Evolutionary conservation across 2,329 filamentous ascomycete genomes (phyloP), one percentile per base, ranked within the genome.

Genomic region (Rhytidhysteron rufulum): DNA sequence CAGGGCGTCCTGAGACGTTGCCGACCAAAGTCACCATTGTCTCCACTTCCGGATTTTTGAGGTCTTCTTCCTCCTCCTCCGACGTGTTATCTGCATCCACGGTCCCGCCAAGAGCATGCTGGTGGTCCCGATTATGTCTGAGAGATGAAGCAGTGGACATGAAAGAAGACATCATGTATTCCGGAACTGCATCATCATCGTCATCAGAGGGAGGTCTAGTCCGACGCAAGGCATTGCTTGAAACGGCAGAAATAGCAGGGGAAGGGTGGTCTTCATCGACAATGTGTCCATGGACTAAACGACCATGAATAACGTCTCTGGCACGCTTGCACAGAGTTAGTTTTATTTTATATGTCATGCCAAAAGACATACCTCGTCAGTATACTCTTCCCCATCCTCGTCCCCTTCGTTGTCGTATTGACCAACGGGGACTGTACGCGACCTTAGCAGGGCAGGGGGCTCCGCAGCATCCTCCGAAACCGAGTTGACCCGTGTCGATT

Each of bases 11-110:
- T 59, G 83, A 85, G 44, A 98, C 93, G 56, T 97, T 88, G 45
- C 93, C 93, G 11, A 98, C 93, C n/a, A 98, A 75, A 0, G 93
- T 98, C 55, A 98, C 94, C 73, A 91, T 95, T 59, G 90, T 89
- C 70, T 98, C 93, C 17, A 91, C 75, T 45, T 85, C 83, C 9
- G 85, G 81, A 51, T 91, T 82, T 54, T 85, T 80, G 38, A 91
- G 80, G n/a, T 83, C 82, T 51, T 94, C 88, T 56, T 98, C 93
- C 65, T 97, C 93, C 46, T 96, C 91, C 50, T 95, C 93, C 10
- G 87, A 90, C 18, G 82, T 85, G 27, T 78, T 85, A n/a, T 77
- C 83, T 8, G 84, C 88, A 57, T 97, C 91, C 27, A 83, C 85
- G 2, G 88, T 88, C 35, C 90, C 89, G 31, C 90, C 90, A 0